These are phyloP conservation scores for Sordariomycetes sp. DNA, from an alignment of 2,329 filamentous ascomycete genomes.

Conservation along the genomic window DNA sequence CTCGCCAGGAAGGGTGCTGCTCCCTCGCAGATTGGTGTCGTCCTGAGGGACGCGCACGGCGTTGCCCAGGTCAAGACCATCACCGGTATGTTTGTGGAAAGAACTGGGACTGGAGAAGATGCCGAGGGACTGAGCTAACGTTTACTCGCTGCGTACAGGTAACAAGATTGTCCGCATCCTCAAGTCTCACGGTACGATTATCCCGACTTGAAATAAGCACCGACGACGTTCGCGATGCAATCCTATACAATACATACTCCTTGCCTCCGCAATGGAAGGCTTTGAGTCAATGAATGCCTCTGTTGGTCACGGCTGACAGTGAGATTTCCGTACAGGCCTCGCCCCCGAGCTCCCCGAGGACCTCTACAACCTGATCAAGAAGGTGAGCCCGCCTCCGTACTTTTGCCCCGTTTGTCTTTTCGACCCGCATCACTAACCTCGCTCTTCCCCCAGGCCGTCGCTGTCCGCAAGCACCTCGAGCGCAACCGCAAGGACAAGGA, in stretches of 20 bases:
- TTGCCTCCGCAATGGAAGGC: not conserved
- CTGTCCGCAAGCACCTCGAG: slow-evolving; percentile 99
- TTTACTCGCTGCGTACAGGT: slow-evolving; percentile 48
- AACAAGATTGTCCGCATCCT: slow-evolving; percentile 99
- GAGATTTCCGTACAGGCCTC: slow-evolving; percentile 79
- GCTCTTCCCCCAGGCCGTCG: slow-evolving; percentile 64
- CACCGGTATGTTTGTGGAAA: slow-evolving; percentile 60
- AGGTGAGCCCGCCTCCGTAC: slow-evolving; percentile 44
- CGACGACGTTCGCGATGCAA: slow-evolving; percentile 15
- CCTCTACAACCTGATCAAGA: slow-evolving; percentile 99
- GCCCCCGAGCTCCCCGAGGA: slow-evolving; percentile 98
- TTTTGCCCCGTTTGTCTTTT: not conserved
- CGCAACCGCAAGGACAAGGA: slow-evolving; percentile 99
- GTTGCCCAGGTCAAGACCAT: slow-evolving; percentile 97
- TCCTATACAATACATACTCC: slow-evolving; percentile 4
- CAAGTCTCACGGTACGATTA: slow-evolving; percentile 86
- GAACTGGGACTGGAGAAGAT: not conserved
- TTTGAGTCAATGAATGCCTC: slow-evolving; percentile 47
- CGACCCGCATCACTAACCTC: not conserved
- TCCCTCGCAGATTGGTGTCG: slow-evolving; percentile 97
- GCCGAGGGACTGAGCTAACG: not conserved
- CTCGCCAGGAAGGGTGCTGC: slow-evolving; percentile 98
- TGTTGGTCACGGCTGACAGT: slow-evolving; percentile 90
- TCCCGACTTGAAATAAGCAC: slow-evolving; percentile 15
- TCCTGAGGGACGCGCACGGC: slow-evolving; percentile 96